Conservation (phyloP, 2,329 filamentous ascomycete species). For the Scolecobasidium constrictum region DNA sequence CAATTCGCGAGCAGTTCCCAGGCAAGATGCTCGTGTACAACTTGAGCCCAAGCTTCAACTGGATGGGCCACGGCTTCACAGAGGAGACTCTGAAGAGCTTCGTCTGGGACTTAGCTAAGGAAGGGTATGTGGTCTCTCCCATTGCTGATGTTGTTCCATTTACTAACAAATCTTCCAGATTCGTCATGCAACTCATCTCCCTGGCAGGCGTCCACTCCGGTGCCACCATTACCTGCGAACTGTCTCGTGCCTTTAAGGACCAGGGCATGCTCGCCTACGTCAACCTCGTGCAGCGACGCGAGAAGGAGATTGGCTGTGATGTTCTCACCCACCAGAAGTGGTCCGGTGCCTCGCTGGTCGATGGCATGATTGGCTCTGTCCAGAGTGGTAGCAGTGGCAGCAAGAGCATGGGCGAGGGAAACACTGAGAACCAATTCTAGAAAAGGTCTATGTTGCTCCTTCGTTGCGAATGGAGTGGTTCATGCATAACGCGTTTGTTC, state of each 20-base stretch:
- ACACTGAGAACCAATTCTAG: conserved; percentile 57
- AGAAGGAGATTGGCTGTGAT: conserved; percentile 85
- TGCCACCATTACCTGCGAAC: conserved; percentile 57
- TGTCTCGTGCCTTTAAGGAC: conserved; percentile 71
- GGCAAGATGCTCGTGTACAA: conserved; percentile 94
- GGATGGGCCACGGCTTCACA: conserved; percentile 90
- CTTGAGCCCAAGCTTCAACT: conserved; percentile 93
- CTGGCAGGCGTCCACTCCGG: conserved; percentile 54
- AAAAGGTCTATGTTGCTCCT: no score
- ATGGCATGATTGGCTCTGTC: conserved; percentile 80
- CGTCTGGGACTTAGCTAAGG: conserved; percentile 89
- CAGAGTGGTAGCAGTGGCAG: conserved; percentile 83
- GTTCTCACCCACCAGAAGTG: conserved; percentile 94
- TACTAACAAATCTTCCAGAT: conserved; percentile 26
- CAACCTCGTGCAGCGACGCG: conserved; percentile 76
- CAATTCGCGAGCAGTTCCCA: conserved; percentile 60
- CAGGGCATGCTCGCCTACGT: conserved; percentile 97
- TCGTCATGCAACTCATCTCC: conserved; percentile 54
- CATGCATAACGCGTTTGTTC: no score
- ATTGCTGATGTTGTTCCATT: background rate
- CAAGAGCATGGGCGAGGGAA: conserved; percentile 91
- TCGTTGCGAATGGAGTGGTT: no score
- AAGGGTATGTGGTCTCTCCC: conserved; percentile 52
- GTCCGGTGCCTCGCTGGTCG: conserved; percentile 66
- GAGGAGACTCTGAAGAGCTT: conserved; percentile 76